Conservation (phyloP, 2,329 filamentous ascomycete species). For the Apiospora rasikravindrae region DNA sequence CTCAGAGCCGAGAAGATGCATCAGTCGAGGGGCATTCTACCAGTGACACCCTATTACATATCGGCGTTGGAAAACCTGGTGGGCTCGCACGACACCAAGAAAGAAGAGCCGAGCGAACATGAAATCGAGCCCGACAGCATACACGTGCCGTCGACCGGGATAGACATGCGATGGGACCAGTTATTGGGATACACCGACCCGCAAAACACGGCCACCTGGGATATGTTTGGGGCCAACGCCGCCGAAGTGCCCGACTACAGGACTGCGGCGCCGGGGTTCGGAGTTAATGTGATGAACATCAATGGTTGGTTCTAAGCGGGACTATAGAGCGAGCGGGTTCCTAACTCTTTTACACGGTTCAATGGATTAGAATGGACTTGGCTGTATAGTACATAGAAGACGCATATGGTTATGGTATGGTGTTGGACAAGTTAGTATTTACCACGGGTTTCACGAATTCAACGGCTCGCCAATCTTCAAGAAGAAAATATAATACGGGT, state of each 20-base stretch:
- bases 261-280: constrained; percentile 21
- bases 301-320: constrained; percentile 23
- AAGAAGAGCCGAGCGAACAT: constrained; percentile 16
- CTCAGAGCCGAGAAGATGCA: constrained; percentile 50
- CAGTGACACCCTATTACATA: constrained; percentile 53
- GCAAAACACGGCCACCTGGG: constrained; percentile 35
- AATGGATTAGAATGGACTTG: not conserved
- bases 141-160: constrained; percentile 21
- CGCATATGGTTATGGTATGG: not conserved
- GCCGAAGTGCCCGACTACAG: constrained; percentile 24
- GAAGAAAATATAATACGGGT: not conserved
- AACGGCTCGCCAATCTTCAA: not conserved
- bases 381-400: not conserved
- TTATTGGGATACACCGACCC: constrained; percentile 39
- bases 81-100: constrained; percentile 42
- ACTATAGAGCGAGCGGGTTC: not conserved
- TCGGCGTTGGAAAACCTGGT: constrained; percentile 49
- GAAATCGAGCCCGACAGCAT: not conserved
- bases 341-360: not conserved
- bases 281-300: constrained; percentile 20
- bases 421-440: not conserved
- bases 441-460: not conserved
- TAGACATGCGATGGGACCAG: constrained; percentile 39
- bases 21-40: constrained; percentile 40
- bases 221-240: constrained; percentile 34